phyloP scores from a whole-genome alignment of 2,329 filamentous ascomycete species.

The Trichocomaceae sp. region DNA sequence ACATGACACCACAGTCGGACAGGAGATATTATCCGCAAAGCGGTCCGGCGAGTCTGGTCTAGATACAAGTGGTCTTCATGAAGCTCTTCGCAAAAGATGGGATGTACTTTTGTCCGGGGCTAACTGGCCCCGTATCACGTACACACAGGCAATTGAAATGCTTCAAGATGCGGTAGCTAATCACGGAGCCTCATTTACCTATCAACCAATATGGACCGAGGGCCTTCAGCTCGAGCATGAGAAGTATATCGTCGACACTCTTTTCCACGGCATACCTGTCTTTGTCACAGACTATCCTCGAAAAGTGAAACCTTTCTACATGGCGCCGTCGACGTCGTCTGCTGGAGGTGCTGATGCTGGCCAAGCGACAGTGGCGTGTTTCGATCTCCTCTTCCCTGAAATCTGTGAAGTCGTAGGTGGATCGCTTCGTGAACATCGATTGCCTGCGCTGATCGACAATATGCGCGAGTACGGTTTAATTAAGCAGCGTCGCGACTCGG shows the following conservation, averaged over 20 bases:
- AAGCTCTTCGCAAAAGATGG: constrained; percentile 64
- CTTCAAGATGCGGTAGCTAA: constrained; percentile 55
- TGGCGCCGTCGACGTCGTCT: constrained; percentile 45
- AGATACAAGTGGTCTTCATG: constrained; percentile 28
- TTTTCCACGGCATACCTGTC: constrained; percentile 62
- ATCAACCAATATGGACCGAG: constrained; percentile 61
- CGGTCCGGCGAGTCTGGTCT: constrained; percentile 37
- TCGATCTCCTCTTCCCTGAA: constrained; percentile 80
- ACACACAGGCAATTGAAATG: constrained; percentile 65
- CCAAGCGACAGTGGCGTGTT: constrained; percentile 68
- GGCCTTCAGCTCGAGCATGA: constrained; percentile 90
- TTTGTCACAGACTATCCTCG: constrained; percentile 94
- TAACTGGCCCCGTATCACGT: constrained; percentile 75
- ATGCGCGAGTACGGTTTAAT: constrained; percentile 65
- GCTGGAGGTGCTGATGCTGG: constrained; percentile 26
- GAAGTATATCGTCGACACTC: constrained; percentile 66
- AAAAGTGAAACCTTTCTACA: constrained; percentile 86
- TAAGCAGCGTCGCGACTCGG: constrained; percentile 19
- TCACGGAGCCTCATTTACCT: constrained; percentile 53
- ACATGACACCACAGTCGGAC: constrained; percentile 44
- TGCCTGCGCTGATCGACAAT: constrained; percentile 58
- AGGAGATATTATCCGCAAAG: constrained; percentile 50
- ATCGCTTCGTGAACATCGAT: constrained; percentile 78
- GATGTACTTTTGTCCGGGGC: constrained; percentile 51
- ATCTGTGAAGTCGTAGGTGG: constrained; percentile 83